Evolutionary conservation across 2,329 filamentous ascomycete species (phyloP).

Genomic region (Fusarium napiforme): DNA sequence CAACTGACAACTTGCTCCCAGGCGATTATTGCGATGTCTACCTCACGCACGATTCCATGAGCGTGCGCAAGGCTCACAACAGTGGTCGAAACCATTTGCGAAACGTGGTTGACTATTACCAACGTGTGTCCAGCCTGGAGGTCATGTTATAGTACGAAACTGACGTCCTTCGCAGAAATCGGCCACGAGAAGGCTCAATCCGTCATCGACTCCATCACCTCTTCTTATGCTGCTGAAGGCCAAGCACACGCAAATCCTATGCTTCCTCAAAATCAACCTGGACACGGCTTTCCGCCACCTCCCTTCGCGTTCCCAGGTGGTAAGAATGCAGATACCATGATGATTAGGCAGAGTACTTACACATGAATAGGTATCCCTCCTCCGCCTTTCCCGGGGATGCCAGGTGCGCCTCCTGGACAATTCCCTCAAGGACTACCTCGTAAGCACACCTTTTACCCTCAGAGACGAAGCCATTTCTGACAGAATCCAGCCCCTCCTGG

Average conservation of each 20-base stretch:
- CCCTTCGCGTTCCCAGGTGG: slow-evolving; percentile 73
- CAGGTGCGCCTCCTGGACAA: slow-evolving; percentile 53
- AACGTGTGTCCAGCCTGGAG: slow-evolving; percentile 68
- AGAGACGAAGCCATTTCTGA: slow-evolving; percentile 13
- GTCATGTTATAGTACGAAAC: neutral
- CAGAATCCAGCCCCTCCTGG: slow-evolving; percentile 57
- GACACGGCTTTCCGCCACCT: slow-evolving; percentile 61
- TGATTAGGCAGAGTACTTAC: slow-evolving; percentile 14
- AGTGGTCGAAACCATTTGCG: slow-evolving; percentile 94
- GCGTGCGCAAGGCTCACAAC: slow-evolving; percentile 98
- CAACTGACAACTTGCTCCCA: slow-evolving; percentile 48
- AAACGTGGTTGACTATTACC: slow-evolving; percentile 98
- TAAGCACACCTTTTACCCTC: slow-evolving; percentile 53
- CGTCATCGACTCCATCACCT: slow-evolving; percentile 97
- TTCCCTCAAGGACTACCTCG: slow-evolving; percentile 61
- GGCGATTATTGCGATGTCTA: slow-evolving; percentile 99
- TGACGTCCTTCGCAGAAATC: slow-evolving; percentile 73
- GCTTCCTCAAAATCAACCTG: slow-evolving; percentile 75
- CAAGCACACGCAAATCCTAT: slow-evolving; percentile 88
- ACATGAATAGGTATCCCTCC: slow-evolving; percentile 63
- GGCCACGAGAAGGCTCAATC: slow-evolving; percentile 98
- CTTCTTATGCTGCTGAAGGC: slow-evolving; percentile 93
- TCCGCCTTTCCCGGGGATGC: slow-evolving; percentile 68
- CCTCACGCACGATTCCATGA: slow-evolving; percentile 99
- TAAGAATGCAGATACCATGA: slow-evolving; percentile 46